These are phyloP conservation scores for Cladophialophora chaetospira DNA, from an alignment of 2,329 filamentous ascomycete species.

Conservation along the genomic window DNA sequence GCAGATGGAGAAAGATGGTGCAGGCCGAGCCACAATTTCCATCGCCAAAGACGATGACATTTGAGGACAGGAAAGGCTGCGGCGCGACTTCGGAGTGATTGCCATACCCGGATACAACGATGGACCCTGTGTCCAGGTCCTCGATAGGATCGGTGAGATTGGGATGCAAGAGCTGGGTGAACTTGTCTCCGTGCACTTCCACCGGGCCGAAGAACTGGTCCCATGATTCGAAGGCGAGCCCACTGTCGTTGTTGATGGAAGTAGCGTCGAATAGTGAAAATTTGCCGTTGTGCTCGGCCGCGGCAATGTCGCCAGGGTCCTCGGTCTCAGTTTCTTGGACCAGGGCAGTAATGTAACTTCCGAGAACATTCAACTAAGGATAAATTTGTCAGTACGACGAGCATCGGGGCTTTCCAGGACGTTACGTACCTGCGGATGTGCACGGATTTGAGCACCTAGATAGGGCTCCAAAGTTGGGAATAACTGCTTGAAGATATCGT, in stretches of 20 bases:
- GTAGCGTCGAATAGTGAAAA: neutral
- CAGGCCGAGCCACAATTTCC: conserved; percentile 62
- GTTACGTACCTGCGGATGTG: conserved; percentile 4
- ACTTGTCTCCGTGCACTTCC: conserved; percentile 6
- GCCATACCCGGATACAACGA: conserved; percentile 51
- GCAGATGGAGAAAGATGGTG: conserved; percentile 58
- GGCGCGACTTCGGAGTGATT: conserved; percentile 50
- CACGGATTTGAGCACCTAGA: conserved; percentile 36
- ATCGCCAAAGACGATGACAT: conserved; percentile 51
- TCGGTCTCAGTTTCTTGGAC: neutral
- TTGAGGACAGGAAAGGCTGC: conserved; percentile 57
- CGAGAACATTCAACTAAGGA: neutral
- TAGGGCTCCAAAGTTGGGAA: conserved; percentile 46
- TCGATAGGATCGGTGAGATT: neutral
- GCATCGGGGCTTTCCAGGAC: neutral
- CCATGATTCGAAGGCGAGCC: neutral
- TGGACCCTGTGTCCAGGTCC: conserved; percentile 35
- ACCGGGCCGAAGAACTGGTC: conserved; percentile 1
- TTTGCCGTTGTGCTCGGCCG: neutral
- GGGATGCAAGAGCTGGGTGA: neutral
- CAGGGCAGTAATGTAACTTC: neutral
- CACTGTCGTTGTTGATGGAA: neutral
- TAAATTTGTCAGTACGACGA: neutral
- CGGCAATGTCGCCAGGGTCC: neutral
- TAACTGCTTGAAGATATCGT: conserved; percentile 56